phyloP scores from a whole-genome alignment of 2,329 filamentous ascomycete genomes.

The Ceratocystis huliohia region DNA sequence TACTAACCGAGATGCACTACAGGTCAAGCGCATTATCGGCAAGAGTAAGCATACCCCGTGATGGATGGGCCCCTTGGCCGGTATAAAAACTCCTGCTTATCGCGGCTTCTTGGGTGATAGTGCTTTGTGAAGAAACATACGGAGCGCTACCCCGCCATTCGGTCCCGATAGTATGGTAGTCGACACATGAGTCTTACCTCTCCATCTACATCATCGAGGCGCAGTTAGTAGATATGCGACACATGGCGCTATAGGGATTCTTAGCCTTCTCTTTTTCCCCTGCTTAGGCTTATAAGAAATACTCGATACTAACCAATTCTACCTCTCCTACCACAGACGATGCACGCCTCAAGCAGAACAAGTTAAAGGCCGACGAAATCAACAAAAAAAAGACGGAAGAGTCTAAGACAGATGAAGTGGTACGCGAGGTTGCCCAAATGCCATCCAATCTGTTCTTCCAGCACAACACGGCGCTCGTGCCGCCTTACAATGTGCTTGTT shows the following conservation, averaged over 20 bases:
- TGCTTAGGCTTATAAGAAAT: background rate
- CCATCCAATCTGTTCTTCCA: slow-evolving; percentile 78
- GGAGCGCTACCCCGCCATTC: background rate
- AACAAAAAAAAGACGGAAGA: slow-evolving; percentile 46
- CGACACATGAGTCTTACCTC: background rate
- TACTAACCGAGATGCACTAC: slow-evolving; percentile 22
- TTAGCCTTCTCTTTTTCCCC: background rate
- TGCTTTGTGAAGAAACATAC: too few relatives aligned
- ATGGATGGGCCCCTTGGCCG: background rate
- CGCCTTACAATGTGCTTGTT: slow-evolving; percentile 67
- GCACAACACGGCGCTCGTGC: slow-evolving; percentile 73
- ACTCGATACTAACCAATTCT: background rate
- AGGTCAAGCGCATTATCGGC: slow-evolving; percentile 72
- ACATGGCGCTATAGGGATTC: background rate
- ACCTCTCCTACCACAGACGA: slow-evolving; percentile 37
- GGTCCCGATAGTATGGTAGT: background rate
- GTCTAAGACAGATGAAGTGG: slow-evolving; percentile 45
- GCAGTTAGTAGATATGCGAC: background rate
- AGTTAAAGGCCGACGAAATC: slow-evolving; percentile 48
- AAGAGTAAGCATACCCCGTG: slow-evolving; percentile 32
- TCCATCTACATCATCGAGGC: background rate
- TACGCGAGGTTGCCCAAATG: slow-evolving; percentile 69
- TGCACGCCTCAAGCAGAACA: slow-evolving; percentile 69
- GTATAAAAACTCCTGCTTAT: too few relatives aligned
- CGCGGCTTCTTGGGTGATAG: background rate